phyloP scores from a whole-genome alignment of 495 filamentous ascomycete genomes.

The Aspergillus steynii region DNA sequence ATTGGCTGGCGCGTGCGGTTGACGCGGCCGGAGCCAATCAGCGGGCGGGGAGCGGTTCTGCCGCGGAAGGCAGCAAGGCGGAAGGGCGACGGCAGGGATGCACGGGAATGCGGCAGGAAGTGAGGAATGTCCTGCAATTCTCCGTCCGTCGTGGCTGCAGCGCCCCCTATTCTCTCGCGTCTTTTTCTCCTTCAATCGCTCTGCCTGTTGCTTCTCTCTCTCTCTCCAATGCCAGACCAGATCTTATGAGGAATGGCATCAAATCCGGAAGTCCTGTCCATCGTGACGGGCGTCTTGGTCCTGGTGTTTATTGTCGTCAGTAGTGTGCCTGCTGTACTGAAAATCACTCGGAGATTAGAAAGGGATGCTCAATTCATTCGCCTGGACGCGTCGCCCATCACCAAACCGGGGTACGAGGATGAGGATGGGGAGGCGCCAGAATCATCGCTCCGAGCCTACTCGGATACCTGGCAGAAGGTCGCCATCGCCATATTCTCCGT shows the following conservation, averaged over 20 bases:
- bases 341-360: not conserved
- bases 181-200: not conserved
- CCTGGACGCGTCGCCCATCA: constrained; percentile 23
- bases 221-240: not conserved
- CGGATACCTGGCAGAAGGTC: constrained; percentile 19
- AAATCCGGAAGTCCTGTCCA: constrained; percentile 3
- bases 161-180: not conserved
- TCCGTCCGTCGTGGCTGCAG: not conserved
- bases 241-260: constrained; percentile 5
- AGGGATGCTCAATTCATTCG: constrained; percentile 5
- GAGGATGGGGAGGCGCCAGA: constrained; percentile 26
- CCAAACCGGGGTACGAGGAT: constrained; percentile 20
- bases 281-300: constrained; percentile 2
- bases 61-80: not conserved
- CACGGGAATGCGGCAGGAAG: not conserved
- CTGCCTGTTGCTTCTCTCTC: not conserved
- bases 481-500: constrained; percentile 16
- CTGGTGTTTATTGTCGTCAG: constrained; percentile 5
- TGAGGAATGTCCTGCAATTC: too few species aligned
- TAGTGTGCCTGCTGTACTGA: constrained; percentile 2
- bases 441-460: constrained; percentile 14
- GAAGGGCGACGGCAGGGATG: not conserved
- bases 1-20: not conserved
- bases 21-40: not conserved
- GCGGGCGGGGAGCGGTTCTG: not conserved